These are phyloP conservation scores for Neophaeococcomyces aloes DNA, from an alignment of 2,329 filamentous ascomycete species.

Conservation along the genomic window DNA sequence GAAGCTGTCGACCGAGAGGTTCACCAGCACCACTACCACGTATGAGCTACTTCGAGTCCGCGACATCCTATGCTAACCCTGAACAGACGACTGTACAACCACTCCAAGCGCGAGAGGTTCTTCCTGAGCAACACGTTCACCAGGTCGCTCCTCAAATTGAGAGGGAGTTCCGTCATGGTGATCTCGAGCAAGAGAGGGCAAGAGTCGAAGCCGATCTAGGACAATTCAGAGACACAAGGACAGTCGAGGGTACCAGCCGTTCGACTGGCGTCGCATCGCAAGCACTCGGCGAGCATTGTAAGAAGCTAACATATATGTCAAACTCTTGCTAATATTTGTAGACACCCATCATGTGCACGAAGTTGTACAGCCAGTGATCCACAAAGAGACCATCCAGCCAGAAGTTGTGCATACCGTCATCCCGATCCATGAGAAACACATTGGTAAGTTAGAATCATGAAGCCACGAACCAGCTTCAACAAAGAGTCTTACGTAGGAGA, in stretches of 20 bases:
- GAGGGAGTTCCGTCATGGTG: constrained; percentile 51
- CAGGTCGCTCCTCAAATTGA: constrained; percentile 50
- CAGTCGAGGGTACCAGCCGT: constrained; percentile 39
- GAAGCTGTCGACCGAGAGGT: constrained; percentile 58
- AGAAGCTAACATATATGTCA: too few species aligned
- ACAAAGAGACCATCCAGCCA: constrained; percentile 51
- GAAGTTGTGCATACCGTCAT: constrained; percentile 57
- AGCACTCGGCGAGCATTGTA: constrained; percentile 52
- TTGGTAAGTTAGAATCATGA: too few species aligned
- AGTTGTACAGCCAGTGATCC: constrained; percentile 57
- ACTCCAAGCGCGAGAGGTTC: constrained; percentile 43
- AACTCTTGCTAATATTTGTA: too few species aligned
- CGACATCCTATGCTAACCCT: too few species aligned
- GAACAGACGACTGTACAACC: constrained; percentile 61
- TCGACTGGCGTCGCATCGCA: constrained; percentile 40
- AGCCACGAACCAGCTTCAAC: too few species aligned
- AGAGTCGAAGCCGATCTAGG: constrained; percentile 44
- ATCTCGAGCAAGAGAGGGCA: constrained; percentile 40
- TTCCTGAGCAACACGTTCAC: constrained; percentile 54
- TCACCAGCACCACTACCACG: constrained; percentile 63
- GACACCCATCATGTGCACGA: constrained; percentile 58
- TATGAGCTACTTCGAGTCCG: too few species aligned
- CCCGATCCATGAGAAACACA: constrained; percentile 60
- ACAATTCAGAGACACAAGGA: constrained; percentile 43
- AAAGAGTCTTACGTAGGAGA: too few species aligned